Evolutionary conservation across 495 filamentous ascomycete genomes (phyloP), one percentile per base, ranked within the genome.

Genomic region (Terfezia boudieri): DNA sequence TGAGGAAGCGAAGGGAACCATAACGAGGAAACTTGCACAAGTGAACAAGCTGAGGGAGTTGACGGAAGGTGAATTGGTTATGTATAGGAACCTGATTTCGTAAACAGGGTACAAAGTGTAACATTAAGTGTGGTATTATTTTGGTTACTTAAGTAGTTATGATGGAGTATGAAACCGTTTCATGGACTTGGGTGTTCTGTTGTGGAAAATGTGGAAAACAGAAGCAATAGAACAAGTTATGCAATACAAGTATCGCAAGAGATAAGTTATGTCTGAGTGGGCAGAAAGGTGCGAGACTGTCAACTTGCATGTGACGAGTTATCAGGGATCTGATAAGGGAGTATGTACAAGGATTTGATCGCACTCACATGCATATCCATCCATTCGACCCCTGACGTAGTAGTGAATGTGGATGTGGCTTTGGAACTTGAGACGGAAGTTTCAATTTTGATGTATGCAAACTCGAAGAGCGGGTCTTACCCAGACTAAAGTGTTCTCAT

Each of bases 31-130:
- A 66, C 70, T 78, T 20, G 82, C 87, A 37, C 65, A 68, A 26
- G 77, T 88, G 43, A 94, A 89, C 58, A 82, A 79, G 66, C 68
- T 94, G 66, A 76, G 86, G 55, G 81, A 94, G 68, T 67, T 94
- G 56, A 79, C 67, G 49, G 72, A 79, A 69, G 67, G 71, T 53
- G 86, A 94, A 66, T 65, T 89, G 41, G 57, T 71, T 57, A 64
- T 68, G 50, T 76, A 72, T 66, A 69, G 74, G 51, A 57, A 61
- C 37, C 65, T 67, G 50, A 62, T 70, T 38, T 64, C 73, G 49
- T 74, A 63, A 55, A 26, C 32, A 7, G 26, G 26, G 26, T 14
- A 16, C 37, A 10, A 8, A 17, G 16, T 14, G 36, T 35, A 12
- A 9, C 38, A n/a, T 10, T 37, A 17, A 20, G 50, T 32, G n/a